Evolutionary conservation across 2,329 filamentous ascomycete species (phyloP).

Genomic region (Aurifilum marmelostoma): DNA sequence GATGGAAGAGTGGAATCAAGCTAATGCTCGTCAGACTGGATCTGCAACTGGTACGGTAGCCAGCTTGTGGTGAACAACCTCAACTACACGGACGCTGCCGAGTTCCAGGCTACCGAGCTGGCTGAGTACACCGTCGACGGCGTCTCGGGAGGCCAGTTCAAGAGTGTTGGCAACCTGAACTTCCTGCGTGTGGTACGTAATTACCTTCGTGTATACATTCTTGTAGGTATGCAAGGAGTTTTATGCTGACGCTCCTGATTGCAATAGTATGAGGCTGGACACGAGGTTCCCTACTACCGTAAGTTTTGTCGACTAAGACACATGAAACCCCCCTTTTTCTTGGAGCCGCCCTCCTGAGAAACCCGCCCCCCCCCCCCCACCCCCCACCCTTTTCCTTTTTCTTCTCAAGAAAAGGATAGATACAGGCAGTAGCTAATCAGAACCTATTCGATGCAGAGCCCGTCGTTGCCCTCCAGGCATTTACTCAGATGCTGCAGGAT

Average conservation of each 20-base stretch:
- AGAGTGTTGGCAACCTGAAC: slow-evolving; percentile 52
- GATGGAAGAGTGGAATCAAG: not conserved
- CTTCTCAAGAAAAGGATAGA: not conserved
- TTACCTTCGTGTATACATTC: not conserved
- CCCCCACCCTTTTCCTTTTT: too few species aligned
- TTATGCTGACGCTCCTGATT: not conserved
- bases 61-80: slow-evolving; percentile 51
- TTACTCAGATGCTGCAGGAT: slow-evolving; percentile 28
- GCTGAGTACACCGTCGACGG: slow-evolving; percentile 53
- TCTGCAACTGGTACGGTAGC: slow-evolving; percentile 62
- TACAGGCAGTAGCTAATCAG: not conserved
- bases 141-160: slow-evolving; percentile 51
- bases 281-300: slow-evolving; percentile 30
- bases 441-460: slow-evolving; percentile 15
- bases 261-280: slow-evolving; percentile 26
- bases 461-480: slow-evolving; percentile 26
- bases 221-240: not conserved
- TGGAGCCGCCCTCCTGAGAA: too few species aligned
- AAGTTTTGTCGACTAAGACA: slow-evolving; percentile 6
- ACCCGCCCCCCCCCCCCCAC: too few species aligned
- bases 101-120: slow-evolving; percentile 45
- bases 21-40: slow-evolving; percentile 50
- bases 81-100: slow-evolving; percentile 43
- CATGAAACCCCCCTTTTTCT: not conserved
- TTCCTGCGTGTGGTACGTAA: slow-evolving; percentile 46